Conservation (phyloP, 129 eudicot genomes). For the Lonicera japonica region DNA sequence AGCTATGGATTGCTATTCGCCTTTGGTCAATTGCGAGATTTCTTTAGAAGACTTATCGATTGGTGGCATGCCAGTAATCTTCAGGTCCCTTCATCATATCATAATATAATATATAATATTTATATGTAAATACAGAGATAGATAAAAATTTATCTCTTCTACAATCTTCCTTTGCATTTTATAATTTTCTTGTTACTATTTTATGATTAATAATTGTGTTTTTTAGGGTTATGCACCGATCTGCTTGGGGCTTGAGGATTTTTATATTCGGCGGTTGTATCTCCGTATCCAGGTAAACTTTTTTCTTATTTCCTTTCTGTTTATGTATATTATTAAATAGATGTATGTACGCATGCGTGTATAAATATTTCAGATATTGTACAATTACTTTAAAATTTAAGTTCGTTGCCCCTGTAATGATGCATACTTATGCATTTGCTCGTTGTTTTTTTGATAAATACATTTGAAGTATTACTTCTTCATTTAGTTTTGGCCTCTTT, state of each 20-base stretch:
- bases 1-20: constrained; percentile 79
- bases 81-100: constrained; percentile 51
- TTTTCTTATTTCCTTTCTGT: background rate
- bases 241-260: constrained; percentile 91
- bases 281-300: constrained; percentile 66
- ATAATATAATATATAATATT: too few species aligned
- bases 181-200: background rate
- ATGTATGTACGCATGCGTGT: too few species aligned
- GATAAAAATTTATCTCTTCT: background rate
- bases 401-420: too few species aligned
- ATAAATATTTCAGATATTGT: too few species aligned
- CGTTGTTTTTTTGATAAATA: too few species aligned
- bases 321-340: too few species aligned
- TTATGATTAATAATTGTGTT: background rate
- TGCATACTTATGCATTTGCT: too few species aligned
- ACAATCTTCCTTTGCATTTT: background rate
- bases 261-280: constrained; percentile 76
- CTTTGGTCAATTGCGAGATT: constrained; percentile 82
- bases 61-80: constrained; percentile 65
- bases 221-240: constrained; percentile 93
- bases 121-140: too few species aligned
- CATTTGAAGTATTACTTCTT: too few species aligned
- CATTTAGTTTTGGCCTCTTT: too few species aligned
- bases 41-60: constrained; percentile 59
- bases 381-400: too few species aligned